Evolutionary conservation across 345 rosid genomes (phyloP).

Genomic region (Melastoma malabathricum): DNA sequence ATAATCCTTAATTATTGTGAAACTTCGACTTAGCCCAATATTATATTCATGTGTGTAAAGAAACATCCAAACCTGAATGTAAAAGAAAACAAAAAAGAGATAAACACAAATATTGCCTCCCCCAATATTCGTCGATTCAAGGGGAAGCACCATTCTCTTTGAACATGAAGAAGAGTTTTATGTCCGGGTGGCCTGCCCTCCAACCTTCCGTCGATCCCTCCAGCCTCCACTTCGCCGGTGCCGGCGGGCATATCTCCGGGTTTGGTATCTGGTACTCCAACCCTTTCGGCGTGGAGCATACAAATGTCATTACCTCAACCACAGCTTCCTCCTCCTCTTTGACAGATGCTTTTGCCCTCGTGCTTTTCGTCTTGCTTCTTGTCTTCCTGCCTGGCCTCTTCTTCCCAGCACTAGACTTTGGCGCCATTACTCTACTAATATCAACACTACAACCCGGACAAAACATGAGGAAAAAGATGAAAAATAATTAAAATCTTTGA

Average conservation of each 20-base stretch:
- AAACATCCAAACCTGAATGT: no score
- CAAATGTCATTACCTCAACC: background rate
- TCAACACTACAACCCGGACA: no score
- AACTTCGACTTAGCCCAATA: no score
- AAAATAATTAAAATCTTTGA: no score
- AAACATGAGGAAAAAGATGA: no score
- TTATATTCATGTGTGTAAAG: no score
- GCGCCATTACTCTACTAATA: background rate
- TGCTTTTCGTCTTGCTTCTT: background rate
- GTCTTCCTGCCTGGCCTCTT: background rate
- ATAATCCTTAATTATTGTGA: no score
- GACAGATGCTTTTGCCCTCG: background rate
- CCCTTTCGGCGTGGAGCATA: conserved; percentile 10
- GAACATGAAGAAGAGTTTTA: conserved; percentile 7
- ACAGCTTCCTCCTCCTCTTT: no score
- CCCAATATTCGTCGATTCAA: no score
- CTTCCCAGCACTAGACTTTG: background rate
- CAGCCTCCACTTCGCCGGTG: conserved; percentile 9
- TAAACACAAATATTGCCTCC: no score
- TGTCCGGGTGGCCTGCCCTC: conserved; percentile 5
- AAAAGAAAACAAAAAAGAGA: no score
- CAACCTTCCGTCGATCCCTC: background rate
- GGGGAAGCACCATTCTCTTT: no score
- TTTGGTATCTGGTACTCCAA: conserved; percentile 6
- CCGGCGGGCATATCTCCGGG: conserved; percentile 11